These are phyloP conservation scores for Plenodomus lindquistii DNA, from an alignment of 2,329 filamentous ascomycete species.

Conservation along the genomic window DNA sequence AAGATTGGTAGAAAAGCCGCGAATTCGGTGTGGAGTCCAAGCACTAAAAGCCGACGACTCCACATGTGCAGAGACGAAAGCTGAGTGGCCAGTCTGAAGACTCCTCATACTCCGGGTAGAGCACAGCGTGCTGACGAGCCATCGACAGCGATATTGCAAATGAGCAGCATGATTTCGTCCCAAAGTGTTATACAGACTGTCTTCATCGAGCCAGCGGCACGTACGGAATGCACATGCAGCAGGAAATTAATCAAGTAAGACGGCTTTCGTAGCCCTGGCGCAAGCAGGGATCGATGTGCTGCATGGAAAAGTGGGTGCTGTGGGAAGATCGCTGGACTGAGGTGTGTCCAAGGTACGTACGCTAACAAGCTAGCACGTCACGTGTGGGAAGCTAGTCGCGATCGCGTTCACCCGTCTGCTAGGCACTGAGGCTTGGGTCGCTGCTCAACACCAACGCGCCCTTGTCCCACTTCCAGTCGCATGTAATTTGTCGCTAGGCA, in stretches of 20 bases:
- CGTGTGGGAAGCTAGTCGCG: background rate
- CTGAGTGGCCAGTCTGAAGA: background rate
- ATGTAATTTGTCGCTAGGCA: background rate
- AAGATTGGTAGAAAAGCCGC: background rate
- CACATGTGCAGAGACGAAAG: background rate
- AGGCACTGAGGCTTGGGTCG: background rate
- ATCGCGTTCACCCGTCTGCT: background rate
- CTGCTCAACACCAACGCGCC: background rate
- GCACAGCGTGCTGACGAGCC: background rate
- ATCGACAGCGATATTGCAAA: constrained; percentile 1
- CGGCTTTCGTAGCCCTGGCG: background rate
- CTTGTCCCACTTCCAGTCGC: background rate
- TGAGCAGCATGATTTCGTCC: constrained; percentile 2
- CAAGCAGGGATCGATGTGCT: constrained; percentile 6
- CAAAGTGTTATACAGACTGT: constrained; percentile 3
- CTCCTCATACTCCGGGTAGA: background rate
- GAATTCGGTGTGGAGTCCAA: background rate
- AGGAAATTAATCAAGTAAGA: background rate
- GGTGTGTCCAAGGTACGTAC: too few species aligned
- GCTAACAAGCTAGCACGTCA: background rate
- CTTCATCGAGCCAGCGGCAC: constrained; percentile 16
- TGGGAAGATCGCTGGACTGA: background rate
- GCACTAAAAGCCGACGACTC: background rate
- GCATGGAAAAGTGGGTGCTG: constrained; percentile 4
- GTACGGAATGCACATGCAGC: constrained; percentile 3